Base-by-base conservation (phyloP, 805 yeast genomes). In the Vanderwaltozyma yarrowii region DNA sequence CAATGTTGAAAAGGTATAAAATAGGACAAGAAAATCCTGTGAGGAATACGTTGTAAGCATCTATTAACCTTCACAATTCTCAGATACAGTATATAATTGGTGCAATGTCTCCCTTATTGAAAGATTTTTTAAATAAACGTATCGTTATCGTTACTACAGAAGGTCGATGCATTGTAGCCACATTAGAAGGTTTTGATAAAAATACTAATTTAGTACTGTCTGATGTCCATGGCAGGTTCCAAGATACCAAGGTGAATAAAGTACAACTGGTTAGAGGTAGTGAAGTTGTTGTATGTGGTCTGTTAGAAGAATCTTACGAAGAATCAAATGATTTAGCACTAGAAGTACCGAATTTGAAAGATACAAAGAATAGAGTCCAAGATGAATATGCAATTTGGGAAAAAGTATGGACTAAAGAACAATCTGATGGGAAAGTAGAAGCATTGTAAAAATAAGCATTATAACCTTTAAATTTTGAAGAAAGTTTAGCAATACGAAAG, bases 141-240 rank as follows among this genome's bases (percentile, higher is more conserved):
- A 77, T 77, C 12, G 69, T 75, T 37, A 67, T 76, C 23, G 60
- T 77, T 32, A 74, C 80, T 3, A 64, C 76, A 6, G 80, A 74
- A 45, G 82, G 80, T 10, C 61, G 73, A 35, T 63, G 69, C 37
- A 64, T 71, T 31, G 51, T 65, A 28, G 79, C 76, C 4, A 60
- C 49, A 16, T 49, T 74, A 14, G 70, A 67, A 45, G 86, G 88
- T 6, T 80, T 65, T 48, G 89, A 81, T 54, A 73, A 76, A 44
- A 65, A 74, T 32, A 73, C 82, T 18, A 81, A 81, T 50, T 50
- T 81, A 26, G 63, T 80, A 29, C 57, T 80, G 30, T 60, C 73
- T 3, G 58, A 66, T 30, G 68, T 80, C 14, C 54, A 61, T 16
- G 82, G 78, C 50, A 56, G 79, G 34, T 44, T 45, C 42, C 72